A percentile compares a stretch with the other conserved stretches of the same genome.
Conservation (phyloP, 2,329 filamentous ascomycete genomes). For the Fusarium azukiicola region DNA sequence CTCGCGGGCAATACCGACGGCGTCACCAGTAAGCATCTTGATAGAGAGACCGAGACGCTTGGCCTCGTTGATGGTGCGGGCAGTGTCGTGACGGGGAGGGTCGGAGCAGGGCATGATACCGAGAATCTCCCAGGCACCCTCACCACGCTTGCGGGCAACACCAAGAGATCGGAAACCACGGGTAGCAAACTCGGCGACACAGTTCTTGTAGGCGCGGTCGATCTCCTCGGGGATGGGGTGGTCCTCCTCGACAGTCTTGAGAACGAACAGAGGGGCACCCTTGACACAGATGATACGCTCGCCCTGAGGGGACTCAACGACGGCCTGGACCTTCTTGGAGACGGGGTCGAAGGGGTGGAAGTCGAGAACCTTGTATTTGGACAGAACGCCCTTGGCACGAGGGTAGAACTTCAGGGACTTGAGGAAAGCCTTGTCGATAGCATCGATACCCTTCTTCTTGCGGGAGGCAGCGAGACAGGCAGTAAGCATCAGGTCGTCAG, state of each 20-base stretch:
- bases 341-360: conserved; percentile 96
- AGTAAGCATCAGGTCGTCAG: conserved; percentile 95
- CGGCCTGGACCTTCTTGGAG: conserved; percentile 93
- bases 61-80: conserved; percentile 93
- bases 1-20: conserved; percentile 95
- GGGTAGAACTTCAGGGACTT: conserved; percentile 92
- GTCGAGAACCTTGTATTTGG: conserved; percentile 91
- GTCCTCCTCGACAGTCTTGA: conserved; percentile 93
- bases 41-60: conserved; percentile 93
- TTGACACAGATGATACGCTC: conserved; percentile 95
- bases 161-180: conserved; percentile 97
- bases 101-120: conserved; percentile 98
- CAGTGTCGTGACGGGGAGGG: conserved; percentile 94
- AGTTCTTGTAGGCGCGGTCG: conserved; percentile 93
- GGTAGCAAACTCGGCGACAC: conserved; percentile 93
- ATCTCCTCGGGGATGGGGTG: conserved; percentile 88
- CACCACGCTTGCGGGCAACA: conserved; percentile 93
- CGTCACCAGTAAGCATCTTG: conserved; percentile 98
- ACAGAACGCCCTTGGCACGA: conserved; percentile 88
- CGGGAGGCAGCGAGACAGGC: conserved; percentile 93
- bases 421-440: conserved; percentile 97
- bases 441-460: conserved; percentile 98
- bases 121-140: conserved; percentile 93
- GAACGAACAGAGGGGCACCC: conserved; percentile 92
- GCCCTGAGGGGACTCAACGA: conserved; percentile 91